Base-by-base conservation (phyloP, 495 filamentous ascomycete species). In the Trichoderma erinaceum region DNA sequence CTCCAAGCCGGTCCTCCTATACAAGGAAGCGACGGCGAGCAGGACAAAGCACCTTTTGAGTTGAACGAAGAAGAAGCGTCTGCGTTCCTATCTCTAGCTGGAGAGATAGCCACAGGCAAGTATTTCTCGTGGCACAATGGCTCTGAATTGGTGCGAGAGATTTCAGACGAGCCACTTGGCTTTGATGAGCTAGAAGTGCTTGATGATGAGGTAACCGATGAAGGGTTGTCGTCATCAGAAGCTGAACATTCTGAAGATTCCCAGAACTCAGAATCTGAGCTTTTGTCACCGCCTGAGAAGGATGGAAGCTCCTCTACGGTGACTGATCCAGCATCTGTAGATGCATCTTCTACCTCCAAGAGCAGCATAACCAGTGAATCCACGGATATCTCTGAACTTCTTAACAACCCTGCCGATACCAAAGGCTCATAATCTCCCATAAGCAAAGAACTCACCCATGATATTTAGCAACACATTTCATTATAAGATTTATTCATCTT, bases 1-100 rank as follows among this genome's bases (percentile, higher is more conserved):
- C 73, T 87, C 12, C 76, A 80, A 23, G 77, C 79, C n/a, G 67
- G 70, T 13, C 69, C 35, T 32, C 69, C 35, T 32, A 63, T 66
- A 29, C 46, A 44, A 32, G 29, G 61, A 38, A 38, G 35, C 35
- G 35, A 38, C 4, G 29, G 29, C 3, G 35, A 38, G n/a, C 5
- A 46, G 0, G 21, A 58, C 41, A 16, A 11, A 21, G 21, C 32
- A 46, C 29, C 41, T 13, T 43, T 70, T 29, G 15, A 25, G 1
- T 52, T 61, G 50, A 32, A 43, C 8, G 21, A 16, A 50, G 38
- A 21, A 41, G 44, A 16, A 25, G 35, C 11, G n/a, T 58, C 25
- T 32, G 38, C 23, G 2, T 41, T 41, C 16, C 8, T 65, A 41
- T 16, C 41, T 43, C 16, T 69, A 38, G 52, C 43, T 13, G 48